Percentiles rank a stretch among this genome's conserved stretches.
phyloP scores from a whole-genome alignment of 805 yeast genomes.

The Candida insectorum region DNA sequence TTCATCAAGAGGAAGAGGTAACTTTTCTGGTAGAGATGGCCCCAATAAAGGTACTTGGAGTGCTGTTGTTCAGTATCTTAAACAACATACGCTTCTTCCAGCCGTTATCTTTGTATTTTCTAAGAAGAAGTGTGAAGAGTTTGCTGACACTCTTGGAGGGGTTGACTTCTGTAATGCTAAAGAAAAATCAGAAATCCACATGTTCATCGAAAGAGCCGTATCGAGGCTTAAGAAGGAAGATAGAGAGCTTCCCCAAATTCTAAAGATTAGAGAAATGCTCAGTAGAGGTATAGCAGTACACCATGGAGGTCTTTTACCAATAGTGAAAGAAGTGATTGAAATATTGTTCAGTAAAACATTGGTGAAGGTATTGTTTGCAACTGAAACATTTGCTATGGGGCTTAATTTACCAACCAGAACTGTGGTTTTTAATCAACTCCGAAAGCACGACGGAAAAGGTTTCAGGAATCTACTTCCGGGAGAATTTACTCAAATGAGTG shows the following conservation, averaged over 20 bases:
- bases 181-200: slow-evolving; percentile 87
- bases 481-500: slow-evolving; percentile 98
- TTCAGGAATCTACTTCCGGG: slow-evolving; percentile 87
- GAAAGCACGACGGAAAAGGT: slow-evolving; percentile 87
- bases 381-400: slow-evolving; percentile 99
- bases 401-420: slow-evolving; percentile 94
- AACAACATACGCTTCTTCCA: slow-evolving; percentile 71
- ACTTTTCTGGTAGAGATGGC: slow-evolving; percentile 38
- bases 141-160: slow-evolving; percentile 73
- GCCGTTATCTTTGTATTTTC: slow-evolving; percentile 93
- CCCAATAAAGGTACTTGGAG: slow-evolving; percentile 82
- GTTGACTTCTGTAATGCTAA: slow-evolving; percentile 78
- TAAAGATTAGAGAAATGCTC: slow-evolving; percentile 75
- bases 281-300: slow-evolving; percentile 94
- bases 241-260: slow-evolving; percentile 87
- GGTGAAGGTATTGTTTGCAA: slow-evolving; percentile 89
- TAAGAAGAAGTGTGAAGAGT: slow-evolving; percentile 89
- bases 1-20: slow-evolving; percentile 38
- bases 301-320: slow-evolving; percentile 91
- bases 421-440: slow-evolving; percentile 79
- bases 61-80: slow-evolving; percentile 66
- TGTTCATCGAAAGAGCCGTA: slow-evolving; percentile 89
- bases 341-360: slow-evolving; percentile 83
- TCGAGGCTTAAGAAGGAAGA: slow-evolving; percentile 87
- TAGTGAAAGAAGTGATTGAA: slow-evolving; percentile 90